Base-by-base conservation (phyloP, 257 asterid genomes). In the Nicotiana undulata region DNA sequence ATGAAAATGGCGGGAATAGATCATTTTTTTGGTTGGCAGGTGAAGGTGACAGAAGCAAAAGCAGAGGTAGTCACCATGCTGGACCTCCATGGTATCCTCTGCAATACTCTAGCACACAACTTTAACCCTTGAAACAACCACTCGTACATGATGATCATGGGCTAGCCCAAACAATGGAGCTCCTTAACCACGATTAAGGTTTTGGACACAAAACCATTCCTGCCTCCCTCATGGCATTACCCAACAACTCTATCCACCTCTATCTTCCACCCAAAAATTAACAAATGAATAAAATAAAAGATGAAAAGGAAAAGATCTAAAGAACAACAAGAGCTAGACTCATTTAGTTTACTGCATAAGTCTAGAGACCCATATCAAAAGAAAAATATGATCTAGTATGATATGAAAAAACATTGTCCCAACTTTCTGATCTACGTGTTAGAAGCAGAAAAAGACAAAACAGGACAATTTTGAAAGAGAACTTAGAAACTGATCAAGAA, bases 401-500 rank as follows among this genome's bases (percentile, higher is more conserved):
- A 70, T 49, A 15, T 9, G 40, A 70, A 31, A 72, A 74, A 15
- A 8, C 15, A 11, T 15, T 74, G 61, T 49, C 78, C 40, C 49
- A 46, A 13, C 40, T 15, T 17, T 7, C 78, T 49, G 44, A 74
- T 49, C 44, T 59, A 74, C 78, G 8, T 6, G 17, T 81, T 81
- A 56, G 9, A 16, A 18, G 59, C 53, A 16, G 49, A 40, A 32
- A 40, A 59, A 44, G 40, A 70, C 34, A 59, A n/a, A 56, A 55
- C 80, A 60, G 28, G 17, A 12, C 17, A 81, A 70, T 77, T 49
- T 37, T 46, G 72, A 56, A 70, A 34, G 61, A 77, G 12, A 31
- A 40, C 37, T 58, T 80, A 86, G 53, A 56, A 82, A 75, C 83
- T 80, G 79, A 32, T 70, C 75, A 76, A 79, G 76, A 78, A 80